phyloP scores from a whole-genome alignment of 345 rosid genomes.

The Eutrema yunnanense region DNA sequence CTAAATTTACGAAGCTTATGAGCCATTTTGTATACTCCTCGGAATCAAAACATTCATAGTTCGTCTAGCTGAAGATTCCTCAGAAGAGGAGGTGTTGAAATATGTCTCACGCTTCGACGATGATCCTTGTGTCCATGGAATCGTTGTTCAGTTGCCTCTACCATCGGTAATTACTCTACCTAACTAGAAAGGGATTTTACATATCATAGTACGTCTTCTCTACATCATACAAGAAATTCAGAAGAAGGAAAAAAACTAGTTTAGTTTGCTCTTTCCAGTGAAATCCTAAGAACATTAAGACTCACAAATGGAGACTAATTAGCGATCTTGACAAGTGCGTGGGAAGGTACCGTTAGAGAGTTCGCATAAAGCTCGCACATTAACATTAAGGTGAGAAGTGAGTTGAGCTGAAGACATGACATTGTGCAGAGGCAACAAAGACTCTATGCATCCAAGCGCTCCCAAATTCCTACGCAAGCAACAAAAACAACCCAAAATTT shows the following conservation, averaged over 20 bases:
- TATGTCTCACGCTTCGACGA: too few species aligned
- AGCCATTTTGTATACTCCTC: too few species aligned
- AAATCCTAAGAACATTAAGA: constrained; percentile 53
- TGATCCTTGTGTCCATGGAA: too few species aligned
- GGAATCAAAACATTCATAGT: too few species aligned
- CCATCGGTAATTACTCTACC: too few species aligned
- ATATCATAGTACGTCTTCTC: too few species aligned
- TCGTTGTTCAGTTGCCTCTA: too few species aligned
- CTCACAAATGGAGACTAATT: constrained; percentile 77
- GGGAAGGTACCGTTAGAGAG: constrained; percentile 97
- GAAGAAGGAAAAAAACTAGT: not conserved
- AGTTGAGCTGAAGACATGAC: constrained; percentile 38
- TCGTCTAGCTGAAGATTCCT: too few species aligned
- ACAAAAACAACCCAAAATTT: not conserved
- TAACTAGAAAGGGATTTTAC: too few species aligned
- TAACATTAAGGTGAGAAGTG: constrained; percentile 63
- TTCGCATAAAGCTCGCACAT: constrained; percentile 78
- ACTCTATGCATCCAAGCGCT: constrained; percentile 66
- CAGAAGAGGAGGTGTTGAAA: too few species aligned
- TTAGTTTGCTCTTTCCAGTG: constrained; percentile 12
- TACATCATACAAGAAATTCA: not conserved
- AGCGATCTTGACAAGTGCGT: constrained; percentile 98
- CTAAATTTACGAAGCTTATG: too few species aligned
- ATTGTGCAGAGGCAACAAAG: constrained; percentile 64
- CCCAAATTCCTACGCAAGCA: constrained; percentile 58